These are phyloP conservation scores for Cordyceps tenuipes DNA, from an alignment of 2,329 filamentous ascomycete species.

Conservation along the genomic window DNA sequence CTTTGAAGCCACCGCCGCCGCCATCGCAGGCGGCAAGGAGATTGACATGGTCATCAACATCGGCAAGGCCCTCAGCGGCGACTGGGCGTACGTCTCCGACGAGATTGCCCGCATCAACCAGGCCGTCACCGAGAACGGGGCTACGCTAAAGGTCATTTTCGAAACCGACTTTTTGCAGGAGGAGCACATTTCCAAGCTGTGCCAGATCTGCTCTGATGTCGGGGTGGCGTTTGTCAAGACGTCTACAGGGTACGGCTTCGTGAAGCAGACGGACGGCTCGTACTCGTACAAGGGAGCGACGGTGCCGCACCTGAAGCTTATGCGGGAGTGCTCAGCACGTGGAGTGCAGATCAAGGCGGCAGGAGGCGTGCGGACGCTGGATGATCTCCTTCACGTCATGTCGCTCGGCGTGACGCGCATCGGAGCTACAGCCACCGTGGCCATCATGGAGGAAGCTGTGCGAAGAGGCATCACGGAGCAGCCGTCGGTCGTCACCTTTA, in stretches of 20 bases:
- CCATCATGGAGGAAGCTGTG: neutral
- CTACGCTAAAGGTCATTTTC: slow-evolving; percentile 52
- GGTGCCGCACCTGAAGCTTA: neutral
- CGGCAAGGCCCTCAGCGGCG: slow-evolving; percentile 46
- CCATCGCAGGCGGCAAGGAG: slow-evolving; percentile 40
- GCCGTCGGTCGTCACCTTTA: no score
- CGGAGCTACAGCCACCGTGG: neutral
- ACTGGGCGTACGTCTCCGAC: slow-evolving; percentile 47
- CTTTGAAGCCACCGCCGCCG: slow-evolving; percentile 41
- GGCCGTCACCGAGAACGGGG: slow-evolving; percentile 34
- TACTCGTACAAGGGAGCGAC: slow-evolving; percentile 49
- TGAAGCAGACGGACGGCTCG: slow-evolving; percentile 41
- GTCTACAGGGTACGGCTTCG: slow-evolving; percentile 52
- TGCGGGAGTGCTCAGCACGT: slow-evolving; percentile 20
- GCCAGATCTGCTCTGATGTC: slow-evolving; percentile 43
- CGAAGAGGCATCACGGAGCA: neutral
- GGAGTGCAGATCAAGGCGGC: slow-evolving; percentile 48
- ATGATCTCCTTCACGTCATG: neutral
- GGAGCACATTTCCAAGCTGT: slow-evolving; percentile 42
- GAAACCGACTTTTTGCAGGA: slow-evolving; percentile 48
- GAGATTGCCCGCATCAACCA: slow-evolving; percentile 45
- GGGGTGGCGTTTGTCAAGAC: slow-evolving; percentile 53
- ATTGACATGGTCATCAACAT: slow-evolving; percentile 56
- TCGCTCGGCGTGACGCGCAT: neutral
- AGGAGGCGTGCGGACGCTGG: neutral